Evolutionary conservation across 192 early-diverging fungal species (phyloP).

Genomic region (Gamsiella multidivaricata): DNA sequence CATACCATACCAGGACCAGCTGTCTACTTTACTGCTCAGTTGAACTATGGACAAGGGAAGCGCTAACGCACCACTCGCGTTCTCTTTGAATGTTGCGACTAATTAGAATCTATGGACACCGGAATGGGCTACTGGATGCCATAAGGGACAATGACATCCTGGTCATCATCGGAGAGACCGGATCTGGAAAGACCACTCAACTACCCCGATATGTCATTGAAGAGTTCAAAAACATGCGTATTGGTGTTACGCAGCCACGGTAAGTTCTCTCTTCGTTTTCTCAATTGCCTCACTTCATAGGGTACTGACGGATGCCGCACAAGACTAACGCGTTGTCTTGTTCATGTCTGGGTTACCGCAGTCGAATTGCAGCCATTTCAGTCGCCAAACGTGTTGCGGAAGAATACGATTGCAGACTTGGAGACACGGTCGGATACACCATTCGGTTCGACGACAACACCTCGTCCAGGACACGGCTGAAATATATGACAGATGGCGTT

Average conservation of each 20-base stretch:
- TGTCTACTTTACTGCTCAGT: too few relatives aligned
- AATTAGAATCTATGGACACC: constrained; percentile 45
- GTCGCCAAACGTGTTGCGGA: constrained; percentile 97
- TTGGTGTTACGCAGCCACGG: constrained; percentile 84
- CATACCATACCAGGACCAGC: too few relatives aligned
- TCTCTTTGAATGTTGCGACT: not conserved
- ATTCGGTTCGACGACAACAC: constrained; percentile 98
- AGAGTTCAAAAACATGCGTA: constrained; percentile 55
- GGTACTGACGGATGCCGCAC: too few relatives aligned
- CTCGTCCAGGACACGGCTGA: constrained; percentile 82
- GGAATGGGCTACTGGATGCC: constrained; percentile 72
- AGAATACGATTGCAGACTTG: constrained; percentile 86
- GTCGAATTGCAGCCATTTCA: constrained; percentile 87
- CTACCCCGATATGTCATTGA: constrained; percentile 84
- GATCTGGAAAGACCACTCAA: constrained; percentile 90
- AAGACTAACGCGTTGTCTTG: not conserved
- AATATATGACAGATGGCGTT: constrained; percentile 98
- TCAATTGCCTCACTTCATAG: too few relatives aligned
- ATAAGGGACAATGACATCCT: constrained; percentile 88
- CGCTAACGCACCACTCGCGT: not conserved
- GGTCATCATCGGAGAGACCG: constrained; percentile 95
- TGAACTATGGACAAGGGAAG: too few relatives aligned
- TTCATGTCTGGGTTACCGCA: too few relatives aligned
- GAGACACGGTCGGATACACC: constrained; percentile 88
- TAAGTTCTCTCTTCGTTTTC: constrained; percentile 15